These are phyloP conservation scores for Coccomyxa sp. DNA, from an alignment of 139 green algal species.

Conservation along the genomic window DNA sequence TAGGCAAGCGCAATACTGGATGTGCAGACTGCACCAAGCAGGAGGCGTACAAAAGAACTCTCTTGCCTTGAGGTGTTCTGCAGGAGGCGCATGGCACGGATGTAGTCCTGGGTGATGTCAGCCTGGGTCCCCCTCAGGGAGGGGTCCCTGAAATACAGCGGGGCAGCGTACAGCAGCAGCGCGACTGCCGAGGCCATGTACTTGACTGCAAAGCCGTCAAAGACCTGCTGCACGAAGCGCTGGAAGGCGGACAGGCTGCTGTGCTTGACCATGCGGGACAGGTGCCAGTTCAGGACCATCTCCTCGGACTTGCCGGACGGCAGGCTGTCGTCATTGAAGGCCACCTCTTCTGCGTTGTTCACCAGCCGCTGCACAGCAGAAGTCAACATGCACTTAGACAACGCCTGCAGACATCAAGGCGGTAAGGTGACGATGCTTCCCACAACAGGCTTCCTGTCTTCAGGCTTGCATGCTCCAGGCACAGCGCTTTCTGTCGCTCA, in stretches of 20 bases:
- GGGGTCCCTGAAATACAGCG: slow-evolving; percentile 64
- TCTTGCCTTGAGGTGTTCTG: slow-evolving; percentile 71
- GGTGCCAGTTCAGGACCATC: slow-evolving; percentile 90
- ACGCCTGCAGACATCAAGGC: too few species aligned
- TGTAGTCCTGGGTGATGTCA: slow-evolving; percentile 67
- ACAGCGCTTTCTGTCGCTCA: too few species aligned
- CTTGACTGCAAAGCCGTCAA: slow-evolving; percentile 88
- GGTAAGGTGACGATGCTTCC: too few species aligned
- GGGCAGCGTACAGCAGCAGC: slow-evolving; percentile 79
- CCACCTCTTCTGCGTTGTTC: slow-evolving; percentile 73
- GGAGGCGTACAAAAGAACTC: too few species aligned
- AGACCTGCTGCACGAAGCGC: slow-evolving; percentile 79
- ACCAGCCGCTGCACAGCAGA: slow-evolving; percentile 69
- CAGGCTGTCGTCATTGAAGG: slow-evolving; percentile 96
- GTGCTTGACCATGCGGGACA: slow-evolving; percentile 78
- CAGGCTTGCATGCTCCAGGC: too few species aligned
- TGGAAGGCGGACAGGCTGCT: slow-evolving; percentile 77
- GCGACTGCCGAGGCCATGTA: slow-evolving; percentile 78
- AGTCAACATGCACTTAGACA: too few species aligned
- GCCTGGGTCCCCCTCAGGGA: slow-evolving; percentile 2
- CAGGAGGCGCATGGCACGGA: slow-evolving; percentile 80
- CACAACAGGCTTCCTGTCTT: too few species aligned
- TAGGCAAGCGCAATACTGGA: too few species aligned
- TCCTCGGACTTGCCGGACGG: slow-evolving; percentile 67
- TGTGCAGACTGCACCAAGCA: too few species aligned